Base-by-base conservation (phyloP, 306 rosid species). In the Lagenaria siceraria region DNA sequence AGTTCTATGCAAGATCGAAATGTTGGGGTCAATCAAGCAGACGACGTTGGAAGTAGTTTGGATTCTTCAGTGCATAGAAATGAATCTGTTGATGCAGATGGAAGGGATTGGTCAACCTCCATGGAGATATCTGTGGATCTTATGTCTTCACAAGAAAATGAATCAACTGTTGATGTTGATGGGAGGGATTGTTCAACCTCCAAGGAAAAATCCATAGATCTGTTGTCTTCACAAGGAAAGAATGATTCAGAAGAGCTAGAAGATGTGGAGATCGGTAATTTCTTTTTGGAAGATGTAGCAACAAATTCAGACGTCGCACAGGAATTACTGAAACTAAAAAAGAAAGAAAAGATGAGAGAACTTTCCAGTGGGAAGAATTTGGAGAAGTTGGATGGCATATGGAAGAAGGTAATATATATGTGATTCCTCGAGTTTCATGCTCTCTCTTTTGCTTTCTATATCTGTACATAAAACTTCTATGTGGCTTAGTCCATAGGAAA, bases 331-430 rank as follows among this genome's bases (percentile, higher is more conserved):
- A 85, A 86, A 80, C 58, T 88, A 64, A 90, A 92, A 80, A 88
- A 85, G 82, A 86, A 82, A 84, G 96, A 90, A 81, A 83, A 83
- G 66, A 75, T 88, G 75, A 92, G 73, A 80, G 92, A 88, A 80
- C 66, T 89, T 54, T 77, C 80, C 15, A 85, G 87, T 79, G 93
- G 85, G 79, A 87, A 86, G 84, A 91, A 87, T 85, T 81, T 92
- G 88, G 97, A 92, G 76, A 92, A 92, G 68, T 82, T 95, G 55
- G 90, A 86, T 80, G 97, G 97, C 84, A 85, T 95, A 59, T 95
- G 98, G 98, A 92, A 89, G 83, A 90, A 90, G 98, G 98, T 89
- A 82, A 48, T 63, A 6, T 53, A 5, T 80, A 8, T 80, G 54
- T 71, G 54, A 22, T 66, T 42, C 77, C 77, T 46, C 31, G 19